Conservation (phyloP, 176 grass and related monocot genomes). For the Ensete ventricosum region DNA sequence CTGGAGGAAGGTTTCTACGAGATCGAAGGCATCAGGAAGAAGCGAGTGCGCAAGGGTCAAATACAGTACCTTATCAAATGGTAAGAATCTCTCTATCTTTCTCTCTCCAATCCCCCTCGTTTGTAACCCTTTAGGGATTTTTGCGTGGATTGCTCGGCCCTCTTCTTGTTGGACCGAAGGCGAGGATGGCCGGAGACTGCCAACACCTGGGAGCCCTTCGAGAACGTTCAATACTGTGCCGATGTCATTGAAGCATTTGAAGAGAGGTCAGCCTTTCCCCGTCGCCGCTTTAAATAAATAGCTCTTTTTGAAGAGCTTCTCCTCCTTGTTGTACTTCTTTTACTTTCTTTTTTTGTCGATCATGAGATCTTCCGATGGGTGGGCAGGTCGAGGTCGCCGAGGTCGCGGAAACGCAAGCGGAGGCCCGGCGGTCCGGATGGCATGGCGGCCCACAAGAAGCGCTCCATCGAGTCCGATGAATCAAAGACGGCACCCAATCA, state of each 20-base stretch:
- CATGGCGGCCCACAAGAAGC: slow-evolving; percentile 19
- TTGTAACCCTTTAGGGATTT: not conserved
- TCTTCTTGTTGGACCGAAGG: slow-evolving; percentile 33
- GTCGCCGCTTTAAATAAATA: not conserved
- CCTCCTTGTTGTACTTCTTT: not conserved
- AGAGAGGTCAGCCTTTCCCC: slow-evolving; percentile 27
- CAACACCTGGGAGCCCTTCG: slow-evolving; percentile 78
- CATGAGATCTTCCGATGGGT: not conserved
- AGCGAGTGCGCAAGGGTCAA: slow-evolving; percentile 47
- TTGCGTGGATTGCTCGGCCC: not conserved
- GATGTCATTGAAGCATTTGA: slow-evolving; percentile 69
- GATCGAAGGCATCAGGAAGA: slow-evolving; percentile 74
- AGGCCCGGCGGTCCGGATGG: slow-evolving; percentile 20
- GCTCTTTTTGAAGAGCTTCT: slow-evolving; percentile 11
- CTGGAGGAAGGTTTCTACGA: slow-evolving; percentile 72
- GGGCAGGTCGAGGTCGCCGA: slow-evolving; percentile 31
- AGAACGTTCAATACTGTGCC: slow-evolving; percentile 54
- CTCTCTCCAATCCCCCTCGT: not conserved
- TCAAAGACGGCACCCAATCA: not conserved
- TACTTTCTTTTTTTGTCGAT: not conserved
- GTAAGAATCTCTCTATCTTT: slow-evolving; percentile 18
- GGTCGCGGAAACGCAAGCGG: slow-evolving; percentile 45
- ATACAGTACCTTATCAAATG: slow-evolving; percentile 93
- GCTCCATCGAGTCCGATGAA: slow-evolving; percentile 9
- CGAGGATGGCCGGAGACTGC: slow-evolving; percentile 63